phyloP scores from a whole-genome alignment of 2,329 filamentous ascomycete genomes.

The Aphanoascus verrucosus region DNA sequence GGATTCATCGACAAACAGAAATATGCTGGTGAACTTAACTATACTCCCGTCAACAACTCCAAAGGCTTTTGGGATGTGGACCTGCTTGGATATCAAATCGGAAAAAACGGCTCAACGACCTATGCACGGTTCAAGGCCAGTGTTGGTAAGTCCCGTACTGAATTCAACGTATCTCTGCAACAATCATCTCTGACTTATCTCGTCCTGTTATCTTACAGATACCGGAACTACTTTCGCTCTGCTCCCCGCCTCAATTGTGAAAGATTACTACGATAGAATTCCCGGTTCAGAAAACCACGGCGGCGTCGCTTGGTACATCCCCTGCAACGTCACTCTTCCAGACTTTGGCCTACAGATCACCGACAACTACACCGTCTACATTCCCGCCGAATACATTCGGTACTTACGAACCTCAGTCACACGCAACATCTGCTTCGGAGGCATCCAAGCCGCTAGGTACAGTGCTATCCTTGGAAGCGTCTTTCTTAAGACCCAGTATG shows the following conservation, averaged over 20 bases:
- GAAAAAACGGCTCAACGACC: conserved; percentile 23
- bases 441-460: conserved; percentile 47
- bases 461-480: conserved; percentile 50
- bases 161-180: background rate
- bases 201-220: conserved; percentile 46
- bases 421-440: conserved; percentile 42
- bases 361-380: conserved; percentile 40
- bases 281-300: conserved; percentile 38
- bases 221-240: conserved; percentile 60
- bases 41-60: conserved; percentile 49
- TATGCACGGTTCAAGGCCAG: conserved; percentile 6
- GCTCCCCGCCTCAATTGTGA: conserved; percentile 44
- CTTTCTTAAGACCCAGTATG: conserved; percentile 50
- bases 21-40: conserved; percentile 53
- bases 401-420: conserved; percentile 38
- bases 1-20: conserved; percentile 56
- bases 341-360: conserved; percentile 45
- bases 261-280: conserved; percentile 50
- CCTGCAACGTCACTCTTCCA: conserved; percentile 45
- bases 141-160: conserved; percentile 15
- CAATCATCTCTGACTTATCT: background rate
- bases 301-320: conserved; percentile 45
- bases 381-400: conserved; percentile 46
- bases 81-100: conserved; percentile 47
- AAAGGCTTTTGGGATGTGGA: conserved; percentile 60